Percentiles rank a stretch among this genome's conserved stretches.
Evolutionary conservation across 2,329 filamentous ascomycete species (phyloP).

Genomic region (Aspergillus ochraceoroseus): DNA sequence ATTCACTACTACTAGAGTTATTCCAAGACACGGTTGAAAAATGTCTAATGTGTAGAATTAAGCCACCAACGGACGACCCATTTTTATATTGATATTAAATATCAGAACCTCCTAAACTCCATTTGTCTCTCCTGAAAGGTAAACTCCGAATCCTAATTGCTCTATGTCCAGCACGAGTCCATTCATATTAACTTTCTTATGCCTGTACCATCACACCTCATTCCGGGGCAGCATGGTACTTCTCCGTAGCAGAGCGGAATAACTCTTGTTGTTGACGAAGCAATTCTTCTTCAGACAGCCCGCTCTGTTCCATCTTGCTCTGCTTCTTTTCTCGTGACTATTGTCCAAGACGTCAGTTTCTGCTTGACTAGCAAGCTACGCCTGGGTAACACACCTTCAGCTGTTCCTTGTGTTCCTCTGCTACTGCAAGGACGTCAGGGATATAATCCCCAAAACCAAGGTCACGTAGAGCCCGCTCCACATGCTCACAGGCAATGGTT

Average conservation of each 20-base stretch:
- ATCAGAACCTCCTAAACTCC: conserved; percentile 21
- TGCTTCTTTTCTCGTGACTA: conserved; percentile 94
- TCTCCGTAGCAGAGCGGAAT: conserved; percentile 73
- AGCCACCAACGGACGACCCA: no score
- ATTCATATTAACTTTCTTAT: conserved; percentile 9
- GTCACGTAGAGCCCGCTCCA: conserved; percentile 87
- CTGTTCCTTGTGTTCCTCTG: conserved; percentile 84
- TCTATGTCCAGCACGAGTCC: conserved; percentile 34
- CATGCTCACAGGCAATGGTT: conserved; percentile 97
- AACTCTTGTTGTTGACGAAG: conserved; percentile 84
- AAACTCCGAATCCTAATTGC: conserved; percentile 17
- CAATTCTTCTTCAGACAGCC: conserved; percentile 84
- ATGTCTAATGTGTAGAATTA: no score
- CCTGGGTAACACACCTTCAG: conserved; percentile 66
- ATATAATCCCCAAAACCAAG: conserved; percentile 93
- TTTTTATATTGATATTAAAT: not conserved
- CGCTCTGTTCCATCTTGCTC: conserved; percentile 93
- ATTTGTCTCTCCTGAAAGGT: conserved; percentile 15
- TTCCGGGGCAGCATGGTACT: conserved; percentile 56
- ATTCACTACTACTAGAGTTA: no score
- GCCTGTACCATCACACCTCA: conserved; percentile 14
- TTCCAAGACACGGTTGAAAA: no score
- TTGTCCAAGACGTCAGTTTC: conserved; percentile 4
- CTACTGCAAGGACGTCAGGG: conserved; percentile 76
- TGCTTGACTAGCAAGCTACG: not conserved